These are phyloP conservation scores for Malassezia sp. DNA, from an alignment of 1,284 basidiomycete genomes.

Conservation along the genomic window DNA sequence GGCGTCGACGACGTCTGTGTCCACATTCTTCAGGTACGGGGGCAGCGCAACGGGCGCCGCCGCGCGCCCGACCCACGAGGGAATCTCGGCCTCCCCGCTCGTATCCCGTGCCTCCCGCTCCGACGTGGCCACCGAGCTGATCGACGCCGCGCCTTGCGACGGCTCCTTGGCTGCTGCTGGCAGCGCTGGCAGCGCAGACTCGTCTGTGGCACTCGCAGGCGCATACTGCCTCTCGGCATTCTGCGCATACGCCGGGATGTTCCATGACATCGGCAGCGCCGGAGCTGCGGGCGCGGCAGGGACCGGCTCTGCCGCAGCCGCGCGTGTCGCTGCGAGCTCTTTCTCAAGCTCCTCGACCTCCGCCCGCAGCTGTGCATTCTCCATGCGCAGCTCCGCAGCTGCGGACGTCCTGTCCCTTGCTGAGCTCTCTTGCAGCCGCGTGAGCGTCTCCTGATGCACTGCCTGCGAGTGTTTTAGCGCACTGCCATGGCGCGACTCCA, in stretches of 20 bases:
- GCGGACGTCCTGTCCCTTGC: background rate
- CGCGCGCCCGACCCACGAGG: constrained; percentile 6
- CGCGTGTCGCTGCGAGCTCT: too few species aligned
- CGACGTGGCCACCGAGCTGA: too few species aligned
- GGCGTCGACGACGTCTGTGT: constrained; percentile 58
- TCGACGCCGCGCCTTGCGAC: too few species aligned
- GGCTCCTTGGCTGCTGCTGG: too few species aligned
- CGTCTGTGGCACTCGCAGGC: too few species aligned
- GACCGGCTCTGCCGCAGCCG: background rate
- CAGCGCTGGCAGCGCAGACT: too few species aligned
- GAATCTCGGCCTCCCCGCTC: constrained; percentile 5
- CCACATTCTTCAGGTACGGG: constrained; percentile 22
- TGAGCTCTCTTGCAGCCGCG: background rate
- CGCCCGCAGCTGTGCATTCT: constrained; percentile 22
- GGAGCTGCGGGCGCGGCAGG: background rate
- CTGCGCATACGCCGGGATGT: constrained; percentile 1
- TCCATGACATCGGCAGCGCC: constrained; percentile 6
- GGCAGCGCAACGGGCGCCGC: constrained; percentile 6
- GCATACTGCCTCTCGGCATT: too few species aligned
- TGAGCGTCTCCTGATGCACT: too few species aligned
- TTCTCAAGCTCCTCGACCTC: constrained; percentile 18
- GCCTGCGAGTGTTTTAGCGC: too few species aligned
- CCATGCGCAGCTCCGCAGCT: constrained; percentile 17
- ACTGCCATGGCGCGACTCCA: too few species aligned
- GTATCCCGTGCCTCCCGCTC: too few species aligned